Base-by-base conservation (phyloP, 2,329 filamentous ascomycete genomes). In the Rhinocladiella mackenziei region DNA sequence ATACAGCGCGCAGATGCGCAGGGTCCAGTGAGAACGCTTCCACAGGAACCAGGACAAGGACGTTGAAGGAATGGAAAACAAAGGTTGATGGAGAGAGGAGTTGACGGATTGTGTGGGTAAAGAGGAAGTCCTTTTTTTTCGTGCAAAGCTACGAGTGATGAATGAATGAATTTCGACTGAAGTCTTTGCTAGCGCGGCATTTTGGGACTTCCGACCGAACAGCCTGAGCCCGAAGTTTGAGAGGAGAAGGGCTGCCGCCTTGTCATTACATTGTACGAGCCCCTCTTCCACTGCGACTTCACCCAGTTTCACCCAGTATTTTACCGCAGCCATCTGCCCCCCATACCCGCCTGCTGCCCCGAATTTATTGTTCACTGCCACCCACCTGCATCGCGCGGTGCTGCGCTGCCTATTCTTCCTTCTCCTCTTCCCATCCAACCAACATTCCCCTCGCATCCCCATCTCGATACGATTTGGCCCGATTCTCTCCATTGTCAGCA, bases 131-230 rank as follows among this genome's bases (percentile, higher is more conserved):
- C 45, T 49, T 49, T 49, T 49, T 42, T 32, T 41, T 31, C 25
- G 36, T 35, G 23, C 17, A 42, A 43, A 39, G n/a, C n/a, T n/a
- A n/a, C n/a, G n/a, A n/a, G n/a, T n/a, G n/a, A n/a, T n/a, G n/a
- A n/a, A 18, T 23, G 35, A 32, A 41, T 47, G 48, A 50, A 50
- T 50, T 50, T 42, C 39, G 22, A 45, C n/a, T n/a, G n/a, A n/a
- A n/a, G n/a, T n/a, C 41, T 47, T 39, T 47, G 42, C 48, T 50
- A 50, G 48, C 48, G 48, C 48, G 48, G 43, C 48, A 50, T 50
- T 50, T 39, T 39, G 36, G 30, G 38, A 20, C 22, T 18, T 22
- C 9, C 4, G 5, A n/a, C 9, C n/a, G n/a, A n/a, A n/a, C n/a
- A n/a, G n/a, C n/a, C n/a, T n/a, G n/a, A n/a, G n/a, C n/a, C n/a